Evolutionary conservation across 805 yeast species (phyloP).

Genomic region (Saccharomycopsis selenospora): DNA sequence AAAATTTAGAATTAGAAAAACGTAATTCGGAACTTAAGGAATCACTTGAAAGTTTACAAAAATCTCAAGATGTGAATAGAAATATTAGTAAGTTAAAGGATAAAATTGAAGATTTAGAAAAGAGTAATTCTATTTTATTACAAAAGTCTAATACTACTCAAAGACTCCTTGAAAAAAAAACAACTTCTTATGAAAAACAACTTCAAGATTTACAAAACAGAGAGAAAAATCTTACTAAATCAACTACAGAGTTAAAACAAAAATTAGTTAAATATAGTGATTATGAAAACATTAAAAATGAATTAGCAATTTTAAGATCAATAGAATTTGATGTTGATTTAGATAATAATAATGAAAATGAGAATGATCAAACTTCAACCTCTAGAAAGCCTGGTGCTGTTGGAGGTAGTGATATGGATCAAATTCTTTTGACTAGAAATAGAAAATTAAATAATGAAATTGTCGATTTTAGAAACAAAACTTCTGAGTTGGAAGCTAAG

Average conservation of each 20-base stretch:
- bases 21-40: constrained; percentile 70
- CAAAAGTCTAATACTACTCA: constrained; percentile 29
- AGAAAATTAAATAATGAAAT: constrained; percentile 65
- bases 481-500: constrained; percentile 38
- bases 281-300: constrained; percentile 75
- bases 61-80: constrained; percentile 4
- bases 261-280: constrained; percentile 50
- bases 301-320: constrained; percentile 61
- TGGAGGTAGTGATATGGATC: constrained; percentile 36
- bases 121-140: constrained; percentile 23
- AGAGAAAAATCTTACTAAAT: constrained; percentile 39
- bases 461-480: constrained; percentile 55
- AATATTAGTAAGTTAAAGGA: constrained; percentile 24
- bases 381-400: constrained; percentile 22
- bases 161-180: constrained; percentile 22
- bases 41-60: constrained; percentile 36
- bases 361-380: too few relatives aligned
- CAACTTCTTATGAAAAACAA: constrained; percentile 28
- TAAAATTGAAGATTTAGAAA: constrained; percentile 24
- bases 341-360: constrained; percentile 28
- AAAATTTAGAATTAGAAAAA: constrained; percentile 64
- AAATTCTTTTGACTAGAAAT: constrained; percentile 61
- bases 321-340: constrained; percentile 62
- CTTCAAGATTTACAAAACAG: constrained; percentile 40
- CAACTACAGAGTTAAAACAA: constrained; percentile 42